Evolutionary conservation across 768 basidiomycete species (phyloP).

Genomic region (Russula sp.): DNA sequence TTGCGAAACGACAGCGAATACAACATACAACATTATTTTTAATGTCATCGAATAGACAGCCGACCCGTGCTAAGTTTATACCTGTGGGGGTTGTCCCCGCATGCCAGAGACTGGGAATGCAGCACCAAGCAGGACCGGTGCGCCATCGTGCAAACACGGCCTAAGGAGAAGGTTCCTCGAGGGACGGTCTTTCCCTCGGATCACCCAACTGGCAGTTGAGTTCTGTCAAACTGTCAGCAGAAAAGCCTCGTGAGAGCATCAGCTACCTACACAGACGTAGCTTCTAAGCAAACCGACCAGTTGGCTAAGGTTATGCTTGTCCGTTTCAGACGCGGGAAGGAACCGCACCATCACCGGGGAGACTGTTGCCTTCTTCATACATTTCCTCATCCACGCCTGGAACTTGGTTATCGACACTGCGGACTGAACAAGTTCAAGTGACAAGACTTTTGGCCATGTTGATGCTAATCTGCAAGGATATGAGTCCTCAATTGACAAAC

Average conservation of each 20-base stretch:
- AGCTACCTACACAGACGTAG: neutral
- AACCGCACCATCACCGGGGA: neutral
- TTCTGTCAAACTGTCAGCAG: neutral
- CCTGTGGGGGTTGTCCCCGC: neutral
- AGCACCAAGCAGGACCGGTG: neutral
- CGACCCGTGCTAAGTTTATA: too few relatives aligned
- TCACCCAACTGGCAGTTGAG: neutral
- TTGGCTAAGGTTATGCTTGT: too few relatives aligned
- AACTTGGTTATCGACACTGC: neutral
- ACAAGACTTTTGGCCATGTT: neutral
- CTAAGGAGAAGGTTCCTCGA: conserved; percentile 5
- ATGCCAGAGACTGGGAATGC: conserved; percentile 1
- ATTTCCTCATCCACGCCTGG: conserved; percentile 1
- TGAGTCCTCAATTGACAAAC: neutral
- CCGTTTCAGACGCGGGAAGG: neutral
- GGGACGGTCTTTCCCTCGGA: neutral
- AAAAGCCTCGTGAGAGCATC: neutral
- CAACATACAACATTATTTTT: too few relatives aligned
- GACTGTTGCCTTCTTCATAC: too few relatives aligned
- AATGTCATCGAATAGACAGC: too few relatives aligned
- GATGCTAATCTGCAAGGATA: neutral
- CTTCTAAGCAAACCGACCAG: neutral
- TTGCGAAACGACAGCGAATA: too few relatives aligned
- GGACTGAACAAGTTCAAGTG: neutral
- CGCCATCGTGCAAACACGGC: neutral